Evolutionary conservation across 2,329 filamentous ascomycete species (phyloP).

Genomic region (Amesomyces nigricolor): DNA sequence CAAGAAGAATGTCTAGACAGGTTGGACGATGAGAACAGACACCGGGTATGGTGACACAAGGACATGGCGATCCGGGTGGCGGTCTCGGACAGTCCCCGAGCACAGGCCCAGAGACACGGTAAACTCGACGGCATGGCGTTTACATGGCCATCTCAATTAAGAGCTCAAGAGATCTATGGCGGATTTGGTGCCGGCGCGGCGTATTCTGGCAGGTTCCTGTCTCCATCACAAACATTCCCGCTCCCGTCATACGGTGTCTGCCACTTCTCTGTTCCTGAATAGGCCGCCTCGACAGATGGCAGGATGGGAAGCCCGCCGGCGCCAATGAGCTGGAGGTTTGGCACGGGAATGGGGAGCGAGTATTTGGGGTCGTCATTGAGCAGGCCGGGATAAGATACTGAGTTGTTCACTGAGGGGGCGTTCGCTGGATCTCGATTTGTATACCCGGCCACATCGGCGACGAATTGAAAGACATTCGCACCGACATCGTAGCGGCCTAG

Average conservation of each 20-base stretch:
- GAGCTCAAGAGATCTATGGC: not conserved
- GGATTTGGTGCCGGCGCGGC: constrained; percentile 28
- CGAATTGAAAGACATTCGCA: constrained; percentile 29
- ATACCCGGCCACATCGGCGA: constrained; percentile 25
- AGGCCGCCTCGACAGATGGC: constrained; percentile 30
- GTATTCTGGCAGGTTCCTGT: constrained; percentile 36
- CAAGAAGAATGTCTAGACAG: too few relatives aligned
- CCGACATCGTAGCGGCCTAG: constrained; percentile 40
- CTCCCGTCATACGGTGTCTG: constrained; percentile 43
- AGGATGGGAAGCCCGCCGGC: constrained; percentile 39
- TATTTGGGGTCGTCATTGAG: constrained; percentile 34
- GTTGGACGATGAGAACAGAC: too few relatives aligned
- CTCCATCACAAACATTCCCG: constrained; percentile 40
- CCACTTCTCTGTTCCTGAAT: constrained; percentile 27
- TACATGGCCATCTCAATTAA: not conserved
- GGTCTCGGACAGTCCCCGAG: not conserved
- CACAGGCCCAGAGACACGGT: not conserved
- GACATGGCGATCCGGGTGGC: not conserved
- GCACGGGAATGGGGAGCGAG: constrained; percentile 33
- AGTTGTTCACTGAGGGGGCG: constrained; percentile 33
- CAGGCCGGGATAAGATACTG: constrained; percentile 39
- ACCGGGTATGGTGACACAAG: too few relatives aligned
- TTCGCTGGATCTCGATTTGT: constrained; percentile 35
- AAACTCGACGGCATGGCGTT: too few relatives aligned
- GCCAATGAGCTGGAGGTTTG: constrained; percentile 40